Base-by-base conservation (phyloP, 805 yeast species). In the Cyberlindnera amylophila region DNA sequence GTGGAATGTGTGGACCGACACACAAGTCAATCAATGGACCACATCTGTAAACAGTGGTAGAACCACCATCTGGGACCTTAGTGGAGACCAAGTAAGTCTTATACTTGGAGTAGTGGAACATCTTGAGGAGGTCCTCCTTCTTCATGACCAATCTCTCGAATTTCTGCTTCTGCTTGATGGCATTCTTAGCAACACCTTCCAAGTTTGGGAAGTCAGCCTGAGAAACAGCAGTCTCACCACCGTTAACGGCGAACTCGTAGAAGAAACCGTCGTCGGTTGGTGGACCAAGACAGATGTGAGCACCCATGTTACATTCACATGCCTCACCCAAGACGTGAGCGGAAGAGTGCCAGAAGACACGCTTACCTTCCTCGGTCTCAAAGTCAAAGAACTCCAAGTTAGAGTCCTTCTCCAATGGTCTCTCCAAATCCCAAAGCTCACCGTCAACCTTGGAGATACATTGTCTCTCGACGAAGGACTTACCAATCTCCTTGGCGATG, bases 271-370 rank as follows among this genome's bases (percentile, higher is more conserved):
- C 98, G 42, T 83, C 88, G 47, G 96, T 91, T 64, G 99, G 99
- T 26, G 99, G 99, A 53, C 99, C 99, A 51, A 81, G 71, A 64
- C 87, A 81, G 52, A 93, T 79, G 64, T 91, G 96, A 52, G 96
- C 95, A 54, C 97, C 98, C 64, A 83, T 73, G 66, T 88, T 93
- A 65, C 96, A 84, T 71, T 93, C 99, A 72, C 96, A 86, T 37
- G 97, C 91, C 72, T 93, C 99, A 69, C 99, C 99, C 56, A 93
- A 72, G 42, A 93, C 91, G 69, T 93, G 99, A 40, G 99, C 99
- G 53, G 96, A 85, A 3, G 99, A 93, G 66, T 93, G 99, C 99
- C 99, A 93, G 70, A 93, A 93, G 28, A 91, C 98, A 52, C 81
- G 80, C 64, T 83, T 87, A 66, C 98, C 99, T 60, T 90, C 97